Base-by-base conservation (phyloP, 140 eudicot species). In the Erigeron philadelphicus region DNA sequence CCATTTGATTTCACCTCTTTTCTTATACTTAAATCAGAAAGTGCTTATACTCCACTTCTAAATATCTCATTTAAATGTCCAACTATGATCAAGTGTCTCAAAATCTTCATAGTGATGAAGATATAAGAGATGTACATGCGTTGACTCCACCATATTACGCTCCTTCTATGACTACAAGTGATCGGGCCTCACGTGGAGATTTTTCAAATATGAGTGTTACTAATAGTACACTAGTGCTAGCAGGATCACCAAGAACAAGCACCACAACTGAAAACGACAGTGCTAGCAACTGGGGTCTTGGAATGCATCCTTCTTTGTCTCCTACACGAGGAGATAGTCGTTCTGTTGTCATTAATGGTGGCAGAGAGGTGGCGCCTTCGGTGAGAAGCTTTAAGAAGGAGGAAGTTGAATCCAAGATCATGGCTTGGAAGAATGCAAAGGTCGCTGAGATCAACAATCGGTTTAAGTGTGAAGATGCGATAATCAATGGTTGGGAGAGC, bases 351-450 rank as follows among this genome's bases (percentile, higher is more conserved):
- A 52, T 7, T 61, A 31, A 10, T 60, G 79, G 50, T 54, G 72
- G 67, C 54, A 59, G 75, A 62, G 79, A 74, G 62, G 75, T 18
- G 62, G 58, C 1, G 17, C 68, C 70, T 70, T 64, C 80, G 6
- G 66, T 23, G 5, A 79, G 76, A 66, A 75, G 84, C 40, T 86
- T 84, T 78, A 92, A 79, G 88, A 92, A 79, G 67, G 98, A 86
- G 75, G 98, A 92, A 72, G 98, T 82, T 56, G 98, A 88, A 40
- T 50, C 91, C 43, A 88, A 88, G 93, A 92, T 92, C 13, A 58
- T 64, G 12, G 96, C 98, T 8, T 92, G 98, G 98, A 86, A 84
- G 73, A 83, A 80, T 9, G 98, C 90, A 11, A 88, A 92, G 75
- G 70, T 88, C 18, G 78, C 98, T 0, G 88, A 88, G 88, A 79